Evolutionary conservation across 495 filamentous ascomycete genomes (phyloP).

Genomic region (Aspergillus sclerotioniger): DNA sequence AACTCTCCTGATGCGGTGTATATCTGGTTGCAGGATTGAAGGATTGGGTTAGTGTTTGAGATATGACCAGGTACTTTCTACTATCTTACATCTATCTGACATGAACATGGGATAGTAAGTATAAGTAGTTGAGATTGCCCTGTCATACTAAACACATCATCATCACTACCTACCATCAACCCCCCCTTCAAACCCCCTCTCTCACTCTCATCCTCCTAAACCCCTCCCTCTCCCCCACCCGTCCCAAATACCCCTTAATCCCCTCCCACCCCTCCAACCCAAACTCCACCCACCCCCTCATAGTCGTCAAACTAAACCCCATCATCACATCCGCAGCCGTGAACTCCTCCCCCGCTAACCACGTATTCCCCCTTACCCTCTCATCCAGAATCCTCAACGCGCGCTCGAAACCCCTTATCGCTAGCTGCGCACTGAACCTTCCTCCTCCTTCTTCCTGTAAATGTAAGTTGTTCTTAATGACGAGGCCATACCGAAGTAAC

Average conservation of each 20-base stretch:
- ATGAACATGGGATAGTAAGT: too few relatives aligned
- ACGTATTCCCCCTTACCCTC: constrained; percentile 38
- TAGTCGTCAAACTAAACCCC: constrained; percentile 49
- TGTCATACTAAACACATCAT: background rate
- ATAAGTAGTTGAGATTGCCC: too few relatives aligned
- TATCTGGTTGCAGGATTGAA: too few relatives aligned
- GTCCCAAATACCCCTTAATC: constrained; percentile 46
- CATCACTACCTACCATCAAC: constrained; percentile 12
- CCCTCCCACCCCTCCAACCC: constrained; percentile 39
- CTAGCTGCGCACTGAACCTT: constrained; percentile 7
- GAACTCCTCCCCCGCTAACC: constrained; percentile 56
- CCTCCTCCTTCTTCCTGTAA: too few relatives aligned
- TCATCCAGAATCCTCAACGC: constrained; percentile 38
- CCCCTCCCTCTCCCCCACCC: constrained; percentile 38
- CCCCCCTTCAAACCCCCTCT: constrained; percentile 45
- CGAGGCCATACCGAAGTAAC: constrained; percentile 21
- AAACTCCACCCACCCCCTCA: constrained; percentile 43
- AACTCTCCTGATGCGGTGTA: too few relatives aligned
- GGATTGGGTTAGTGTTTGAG: too few relatives aligned
- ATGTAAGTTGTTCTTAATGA: too few relatives aligned
- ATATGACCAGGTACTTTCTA: too few relatives aligned
- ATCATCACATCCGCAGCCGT: constrained; percentile 59
- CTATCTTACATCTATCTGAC: too few relatives aligned
- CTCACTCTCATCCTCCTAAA: constrained; percentile 44
- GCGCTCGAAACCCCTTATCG: constrained; percentile 20